Conservation (phyloP, 1,284 basidiomycete species). For the Vanrija pseudolonga region DNA sequence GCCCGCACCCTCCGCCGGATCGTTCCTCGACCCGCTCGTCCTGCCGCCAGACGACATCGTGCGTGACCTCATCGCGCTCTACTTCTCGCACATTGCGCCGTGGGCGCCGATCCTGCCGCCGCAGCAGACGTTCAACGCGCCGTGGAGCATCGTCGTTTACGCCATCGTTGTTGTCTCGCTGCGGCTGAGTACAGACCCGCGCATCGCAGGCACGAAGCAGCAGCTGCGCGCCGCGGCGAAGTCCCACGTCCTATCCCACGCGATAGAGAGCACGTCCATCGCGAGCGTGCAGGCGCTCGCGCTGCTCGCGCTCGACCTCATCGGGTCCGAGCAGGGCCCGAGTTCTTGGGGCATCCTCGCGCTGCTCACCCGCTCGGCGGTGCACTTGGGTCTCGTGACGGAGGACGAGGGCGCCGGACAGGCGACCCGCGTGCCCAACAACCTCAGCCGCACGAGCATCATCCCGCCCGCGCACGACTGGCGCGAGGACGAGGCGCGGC, state of each 20-base stretch:
- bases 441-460: conserved; percentile 41
- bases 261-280: conserved; percentile 46
- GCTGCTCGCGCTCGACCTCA: conserved; percentile 45
- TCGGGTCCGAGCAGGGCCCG: conserved; percentile 47
- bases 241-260: conserved; percentile 44
- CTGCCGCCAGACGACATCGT: conserved; percentile 48
- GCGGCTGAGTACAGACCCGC: conserved; percentile 39
- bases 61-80: conserved; percentile 40
- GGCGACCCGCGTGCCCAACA: conserved; percentile 10
- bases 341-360: conserved; percentile 47
- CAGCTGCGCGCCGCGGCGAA: conserved; percentile 41
- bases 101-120: conserved; percentile 48
- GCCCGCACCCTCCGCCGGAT: conserved; percentile 20
- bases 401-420: conserved; percentile 30
- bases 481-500: conserved; percentile 46
- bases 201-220: conserved; percentile 27
- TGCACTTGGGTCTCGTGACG: conserved; percentile 41
- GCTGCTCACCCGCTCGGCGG: conserved; percentile 44
- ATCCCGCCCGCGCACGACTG: conserved; percentile 41
- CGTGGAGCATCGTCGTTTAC: conserved; percentile 46
- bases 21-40: conserved; percentile 40
- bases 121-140: conserved; percentile 15
- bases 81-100: conserved; percentile 43
- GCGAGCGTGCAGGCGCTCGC: conserved; percentile 46
- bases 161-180: conserved; percentile 48